These are phyloP conservation scores for Decorospora gaudefroyi DNA, from an alignment of 2,329 filamentous ascomycete genomes.

Conservation along the genomic window DNA sequence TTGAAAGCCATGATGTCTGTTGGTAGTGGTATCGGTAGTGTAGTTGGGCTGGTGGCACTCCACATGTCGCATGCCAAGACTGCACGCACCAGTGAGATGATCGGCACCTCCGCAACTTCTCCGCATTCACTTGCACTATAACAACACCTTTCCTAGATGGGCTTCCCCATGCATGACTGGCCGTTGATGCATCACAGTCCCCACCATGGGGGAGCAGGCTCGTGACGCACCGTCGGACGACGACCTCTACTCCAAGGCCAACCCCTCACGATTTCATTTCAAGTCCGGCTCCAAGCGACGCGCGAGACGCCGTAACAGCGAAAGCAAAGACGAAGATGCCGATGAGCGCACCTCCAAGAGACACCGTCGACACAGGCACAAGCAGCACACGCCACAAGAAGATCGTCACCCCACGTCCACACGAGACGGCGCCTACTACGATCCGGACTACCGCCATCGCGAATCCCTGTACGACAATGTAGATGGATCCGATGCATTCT, in stretches of 20 bases:
- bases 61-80: slow-evolving; percentile 29
- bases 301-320: slow-evolving; percentile 25
- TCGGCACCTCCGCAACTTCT: slow-evolving; percentile 31
- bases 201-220: slow-evolving; percentile 39
- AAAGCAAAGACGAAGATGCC: slow-evolving; percentile 11
- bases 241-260: slow-evolving; percentile 32
- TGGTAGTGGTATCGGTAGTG: slow-evolving; percentile 9
- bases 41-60: too few species aligned
- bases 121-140: slow-evolving; percentile 19
- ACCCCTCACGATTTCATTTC: slow-evolving; percentile 48
- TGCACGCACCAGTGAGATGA: slow-evolving; percentile 34
- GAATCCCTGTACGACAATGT: slow-evolving; percentile 41
- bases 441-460: slow-evolving; percentile 38
- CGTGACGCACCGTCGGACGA: slow-evolving; percentile 23
- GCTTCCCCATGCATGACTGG: slow-evolving; percentile 25
- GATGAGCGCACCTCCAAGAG: slow-evolving; percentile 19
- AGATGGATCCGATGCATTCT: slow-evolving; percentile 41
- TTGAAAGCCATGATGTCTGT: slow-evolving; percentile 49
- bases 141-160: slow-evolving; percentile 3
- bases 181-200: slow-evolving; percentile 13
- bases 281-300: slow-evolving; percentile 38
- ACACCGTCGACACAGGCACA: slow-evolving; percentile 26
- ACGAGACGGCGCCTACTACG: slow-evolving; percentile 39
- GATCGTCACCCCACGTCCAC: slow-evolving; percentile 33
- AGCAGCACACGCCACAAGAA: slow-evolving; percentile 16